Evolutionary conservation across 805 yeast genomes (phyloP), one percentile per base, ranked within the genome.

Genomic region (Saccharomyces jurei): DNA sequence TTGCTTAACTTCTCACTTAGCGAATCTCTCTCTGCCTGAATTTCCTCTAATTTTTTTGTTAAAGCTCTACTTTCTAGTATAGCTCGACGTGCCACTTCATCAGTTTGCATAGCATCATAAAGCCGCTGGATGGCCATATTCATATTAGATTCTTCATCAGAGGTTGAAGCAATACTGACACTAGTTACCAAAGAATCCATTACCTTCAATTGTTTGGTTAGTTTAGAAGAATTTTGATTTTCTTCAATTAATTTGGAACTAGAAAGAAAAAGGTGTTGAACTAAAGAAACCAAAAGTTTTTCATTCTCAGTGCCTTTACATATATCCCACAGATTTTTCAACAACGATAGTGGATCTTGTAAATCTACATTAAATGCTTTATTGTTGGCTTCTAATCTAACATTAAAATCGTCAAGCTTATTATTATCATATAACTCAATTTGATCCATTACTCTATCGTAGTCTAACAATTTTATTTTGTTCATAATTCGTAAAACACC

Each of bases 1-100:
- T 87, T 68, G 4, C 82, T 77, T 27, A 88, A 73, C 65, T 85
- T 89, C 52, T 81, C 74, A 31, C 82, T 79, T 74, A 89, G 75
- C 32, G 80, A 82, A 59, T 86, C 89, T 51, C 87, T 76, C 63
- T 84, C 89, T 2, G 72, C 74, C 49, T 62, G 60, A 22, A 62
- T 52, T 55, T 70, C 72, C 50, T 82, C 85, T 2, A 84, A 79
- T 46, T 73, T 74, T 54, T 74, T 74, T 4, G 77, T 74, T 46
- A 83, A 77, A 14, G 79, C 82, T 56, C 81, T 78, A 9, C 83
- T 80, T 54, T 86, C 91, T 17, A 66, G 22, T 3, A 74, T 79
- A 55, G 97, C 95, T 52, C 86, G 78, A 52, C 87, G 76, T 13
- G 96, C 96, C 67, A 86, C 87, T 55, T 89, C 96, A 69, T 94